Evolutionary conservation across 179 eudicot genomes (phyloP), one percentile per base, ranked within the genome.

Genomic region (Patellifolia procumbens): DNA sequence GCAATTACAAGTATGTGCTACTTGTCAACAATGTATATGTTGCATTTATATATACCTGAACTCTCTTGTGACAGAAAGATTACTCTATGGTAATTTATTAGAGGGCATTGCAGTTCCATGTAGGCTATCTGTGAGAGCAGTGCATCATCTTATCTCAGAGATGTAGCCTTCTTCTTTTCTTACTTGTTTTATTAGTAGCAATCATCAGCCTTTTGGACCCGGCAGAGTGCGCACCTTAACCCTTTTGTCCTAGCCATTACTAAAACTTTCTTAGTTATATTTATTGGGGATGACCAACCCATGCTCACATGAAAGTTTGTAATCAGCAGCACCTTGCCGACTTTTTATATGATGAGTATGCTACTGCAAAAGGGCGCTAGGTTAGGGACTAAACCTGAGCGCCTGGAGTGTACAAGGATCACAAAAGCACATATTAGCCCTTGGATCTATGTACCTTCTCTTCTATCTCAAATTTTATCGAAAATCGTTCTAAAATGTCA

Each of bases 401-500:
- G n/a, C n/a, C n/a, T n/a, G n/a, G n/a, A n/a, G n/a, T n/a, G n/a
- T n/a, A n/a, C n/a, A n/a, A n/a, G 53, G 11, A 42, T 53, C 39
- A 51, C 39, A 37, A 59, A 65, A 39, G 46, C n/a, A 16, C 28
- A 55, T 52, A 24, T 22, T n/a, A 56, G 13, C 63, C 28, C 32
- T 59, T 26, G 3, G 17, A 28, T 71, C 13, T 56, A 19, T 70
- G 68, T 59, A 49, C 39, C 53, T 29, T 19, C 55, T n/a, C 46
- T 43, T 35, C 39, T 72, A 16, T 70, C 70, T 48, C 15, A 35
- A 31, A 22, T 19, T 75, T 46, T 20, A 34, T 52, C 34, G 19
- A 28, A 55, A 39, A 39, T 71, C 52, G 43, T 62, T 63, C 26
- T 58, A 19, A 29, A 60, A 37, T 80, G 24, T 68, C 62, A 20